Evolutionary conservation across 768 basidiomycete species (phyloP).

Genomic region (Lyophyllum shimeji): DNA sequence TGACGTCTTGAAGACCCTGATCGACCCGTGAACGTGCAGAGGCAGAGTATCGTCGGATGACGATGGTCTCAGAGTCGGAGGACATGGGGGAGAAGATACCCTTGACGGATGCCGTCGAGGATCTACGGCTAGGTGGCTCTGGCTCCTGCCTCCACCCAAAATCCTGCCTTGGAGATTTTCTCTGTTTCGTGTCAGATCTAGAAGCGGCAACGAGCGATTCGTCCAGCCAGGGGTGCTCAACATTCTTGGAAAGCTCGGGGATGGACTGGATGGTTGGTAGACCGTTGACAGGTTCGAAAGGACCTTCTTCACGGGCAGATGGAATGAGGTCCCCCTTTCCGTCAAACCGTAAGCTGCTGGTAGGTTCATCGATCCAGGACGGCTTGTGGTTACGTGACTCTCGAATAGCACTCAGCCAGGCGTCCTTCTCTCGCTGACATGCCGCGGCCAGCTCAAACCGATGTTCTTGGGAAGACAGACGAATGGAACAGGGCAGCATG

Average conservation of each 20-base stretch:
- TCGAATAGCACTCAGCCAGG: slow-evolving; percentile 78
- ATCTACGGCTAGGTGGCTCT: slow-evolving; percentile 49
- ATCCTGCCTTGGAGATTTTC: slow-evolving; percentile 26
- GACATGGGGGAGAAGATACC: slow-evolving; percentile 53
- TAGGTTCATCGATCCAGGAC: slow-evolving; percentile 60
- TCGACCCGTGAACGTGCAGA: slow-evolving; percentile 72
- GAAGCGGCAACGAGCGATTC: slow-evolving; percentile 36
- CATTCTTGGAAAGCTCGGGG: slow-evolving; percentile 40
- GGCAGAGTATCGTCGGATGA: slow-evolving; percentile 67
- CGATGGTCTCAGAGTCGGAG: slow-evolving; percentile 56
- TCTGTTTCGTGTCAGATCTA: slow-evolving; percentile 27
- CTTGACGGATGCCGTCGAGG: slow-evolving; percentile 64
- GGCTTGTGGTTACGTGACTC: slow-evolving; percentile 45
- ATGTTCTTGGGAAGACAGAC: slow-evolving; percentile 66
- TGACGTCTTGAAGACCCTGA: slow-evolving; percentile 75
- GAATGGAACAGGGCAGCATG: slow-evolving; percentile 79
- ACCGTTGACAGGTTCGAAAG: slow-evolving; percentile 37
- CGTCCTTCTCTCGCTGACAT: slow-evolving; percentile 78
- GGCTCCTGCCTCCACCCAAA: slow-evolving; percentile 23
- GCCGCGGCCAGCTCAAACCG: slow-evolving; percentile 86
- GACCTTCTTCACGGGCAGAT: slow-evolving; percentile 37
- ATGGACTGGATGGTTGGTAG: slow-evolving; percentile 60
- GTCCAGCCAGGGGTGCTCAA: slow-evolving; percentile 31
- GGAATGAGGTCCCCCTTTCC: slow-evolving; percentile 38
- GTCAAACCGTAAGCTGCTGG: slow-evolving; percentile 57